A percentile compares a stretch with the other conserved stretches of the same genome.
phyloP scores from a whole-genome alignment of 202 grass and related monocot genomes.

The Setaria italica region DNA sequence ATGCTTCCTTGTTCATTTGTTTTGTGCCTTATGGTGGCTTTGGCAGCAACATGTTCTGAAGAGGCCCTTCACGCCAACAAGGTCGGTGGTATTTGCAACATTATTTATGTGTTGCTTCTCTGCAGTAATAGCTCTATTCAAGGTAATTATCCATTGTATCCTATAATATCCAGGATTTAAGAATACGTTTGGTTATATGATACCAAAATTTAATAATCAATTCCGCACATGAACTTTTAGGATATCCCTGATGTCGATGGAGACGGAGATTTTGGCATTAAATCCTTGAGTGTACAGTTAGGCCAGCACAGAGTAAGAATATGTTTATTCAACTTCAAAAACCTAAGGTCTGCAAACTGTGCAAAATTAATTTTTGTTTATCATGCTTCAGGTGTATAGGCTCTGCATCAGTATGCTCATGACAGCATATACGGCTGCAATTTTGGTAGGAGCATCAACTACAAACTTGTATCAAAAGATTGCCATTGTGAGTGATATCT shows the following conservation, averaged over 20 bases:
- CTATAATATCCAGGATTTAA: neutral
- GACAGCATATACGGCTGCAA: constrained; percentile 71
- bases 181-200: neutral
- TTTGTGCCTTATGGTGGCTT: constrained; percentile 45
- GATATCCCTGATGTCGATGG: constrained; percentile 92
- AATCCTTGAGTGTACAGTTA: constrained; percentile 75
- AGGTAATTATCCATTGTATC: constrained; percentile 51
- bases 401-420: constrained; percentile 78
- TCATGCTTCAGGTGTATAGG: constrained; percentile 68
- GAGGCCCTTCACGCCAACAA: constrained; percentile 66
- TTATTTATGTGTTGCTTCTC: constrained; percentile 93
- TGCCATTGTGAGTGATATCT: constrained; percentile 55
- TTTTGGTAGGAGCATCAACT: constrained; percentile 67
- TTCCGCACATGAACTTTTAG: constrained; percentile 43
- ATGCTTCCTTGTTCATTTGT: neutral
- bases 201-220: neutral
- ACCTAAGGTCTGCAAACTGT: neutral
- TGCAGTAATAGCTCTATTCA: constrained; percentile 87
- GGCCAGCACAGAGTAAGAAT: constrained; percentile 65
- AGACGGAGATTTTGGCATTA: constrained; percentile 75
- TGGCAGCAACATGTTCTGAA: constrained; percentile 77
- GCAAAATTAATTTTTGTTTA: neutral
- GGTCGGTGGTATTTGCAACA: constrained; percentile 74
- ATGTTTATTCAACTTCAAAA: neutral
- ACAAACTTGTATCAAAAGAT: constrained; percentile 49